phyloP scores from a whole-genome alignment of 2,329 filamentous ascomycete species.

The Paraphaeosphaeria sporulosa region DNA sequence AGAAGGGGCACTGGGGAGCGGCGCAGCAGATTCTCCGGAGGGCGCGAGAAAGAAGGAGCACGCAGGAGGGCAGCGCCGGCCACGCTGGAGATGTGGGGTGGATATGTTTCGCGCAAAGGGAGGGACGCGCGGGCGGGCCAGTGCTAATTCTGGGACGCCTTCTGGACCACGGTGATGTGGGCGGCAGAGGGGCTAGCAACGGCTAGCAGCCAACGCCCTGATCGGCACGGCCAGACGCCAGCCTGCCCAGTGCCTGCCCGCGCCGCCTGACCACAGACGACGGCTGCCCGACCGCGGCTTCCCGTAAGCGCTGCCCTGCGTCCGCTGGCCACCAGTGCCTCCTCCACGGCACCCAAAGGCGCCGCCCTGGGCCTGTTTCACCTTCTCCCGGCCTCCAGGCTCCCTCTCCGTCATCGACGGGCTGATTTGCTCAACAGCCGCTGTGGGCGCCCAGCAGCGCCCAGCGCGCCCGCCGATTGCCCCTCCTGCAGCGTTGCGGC shows the following conservation, averaged over 20 bases:
- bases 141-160: background rate
- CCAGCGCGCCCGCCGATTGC: background rate
- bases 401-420: background rate
- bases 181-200: too few species aligned
- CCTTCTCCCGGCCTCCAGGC: background rate
- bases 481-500: background rate
- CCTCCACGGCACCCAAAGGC: background rate
- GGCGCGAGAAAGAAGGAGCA: conserved; percentile 4
- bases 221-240: too few species aligned
- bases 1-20: conserved; percentile 8
- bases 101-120: conserved; percentile 17
- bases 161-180: background rate
- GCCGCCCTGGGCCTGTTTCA: conserved; percentile 9
- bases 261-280: too few species aligned
- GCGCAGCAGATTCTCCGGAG: conserved; percentile 10
- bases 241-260: too few species aligned
- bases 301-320: background rate
- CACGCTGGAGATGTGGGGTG: conserved; percentile 12
- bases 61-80: conserved; percentile 1
- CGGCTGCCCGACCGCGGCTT: background rate
- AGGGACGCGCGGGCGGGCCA: conserved; percentile 12
- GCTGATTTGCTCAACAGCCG: background rate
- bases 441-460: background rate
- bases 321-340: background rate
- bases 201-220: too few species aligned